Base-by-base conservation (phyloP, 1,139 yeast species). In the Debaryomycetaceae sp. region DNA sequence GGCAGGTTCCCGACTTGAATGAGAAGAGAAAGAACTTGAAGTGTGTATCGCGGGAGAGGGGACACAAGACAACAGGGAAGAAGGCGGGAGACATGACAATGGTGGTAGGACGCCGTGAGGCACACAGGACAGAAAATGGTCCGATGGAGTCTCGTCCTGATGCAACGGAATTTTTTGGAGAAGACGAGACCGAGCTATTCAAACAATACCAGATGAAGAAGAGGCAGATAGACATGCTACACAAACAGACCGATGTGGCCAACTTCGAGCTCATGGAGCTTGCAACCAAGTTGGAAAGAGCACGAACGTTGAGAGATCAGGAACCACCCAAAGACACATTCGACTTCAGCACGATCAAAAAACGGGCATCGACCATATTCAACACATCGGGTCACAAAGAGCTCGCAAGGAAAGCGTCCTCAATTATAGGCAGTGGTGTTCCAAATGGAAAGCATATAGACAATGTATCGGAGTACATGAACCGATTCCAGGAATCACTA, bases 191-290 rank as follows among this genome's bases (percentile, higher is more conserved):
- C 37, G 42, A 40, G 5, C 39, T 59, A 27, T 38, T 57, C 35
- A 45, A 46, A 7, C 44, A 49, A 24, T 58, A 56, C 43, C 41
- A 53, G 6, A 36, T 38, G 6, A 67, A 67, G 44, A 68, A 65
- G 44, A 55, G 54, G 22, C 56, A 60, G 43, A 51, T 68, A 33
- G 47, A 53, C 9, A 58, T 58, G 13, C 55, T 61, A 43, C 64
- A 68, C 47, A 54, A 51, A 35, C 51, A 58, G 23, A 55, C 58
- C 17, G 61, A 60, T 30, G 39, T 51, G 5, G 53, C 60, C 36
- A 60, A 62, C 48, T 57, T 58, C 37, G 70, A 66, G 53, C 50
- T 70, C 45, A 45, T 62, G 34, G 71, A 66, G 46, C 46, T 68
- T 20, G 55, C 65, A 22, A 44, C 56, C 6, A 52, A 57, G 37